These are phyloP conservation scores for Angomonas deanei DNA, from an alignment of 208 protist species.

Conservation along the genomic window DNA sequence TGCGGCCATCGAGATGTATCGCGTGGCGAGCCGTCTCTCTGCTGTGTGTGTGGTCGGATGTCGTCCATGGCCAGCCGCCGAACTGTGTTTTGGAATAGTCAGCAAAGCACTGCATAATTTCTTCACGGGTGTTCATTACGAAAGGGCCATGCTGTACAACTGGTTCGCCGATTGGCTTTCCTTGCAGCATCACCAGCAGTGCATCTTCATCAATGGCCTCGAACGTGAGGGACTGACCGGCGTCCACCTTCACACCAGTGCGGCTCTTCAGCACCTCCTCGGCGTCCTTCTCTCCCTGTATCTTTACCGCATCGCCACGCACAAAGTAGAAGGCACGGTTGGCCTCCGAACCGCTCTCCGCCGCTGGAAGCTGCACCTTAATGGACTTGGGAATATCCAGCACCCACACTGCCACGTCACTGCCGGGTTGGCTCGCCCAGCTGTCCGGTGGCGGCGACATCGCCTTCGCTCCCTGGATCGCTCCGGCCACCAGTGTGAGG, in stretches of 20 bases:
- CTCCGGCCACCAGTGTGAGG: slow-evolving; percentile 22
- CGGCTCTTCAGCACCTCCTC: slow-evolving; percentile 11
- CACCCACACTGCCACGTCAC: slow-evolving; percentile 46
- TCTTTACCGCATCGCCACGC: slow-evolving; percentile 10
- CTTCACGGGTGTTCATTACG: slow-evolving; percentile 91
- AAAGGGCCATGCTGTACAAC: slow-evolving; percentile 91
- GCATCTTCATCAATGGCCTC: slow-evolving; percentile 20
- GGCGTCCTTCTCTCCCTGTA: slow-evolving; percentile 1
- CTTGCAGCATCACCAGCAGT: slow-evolving; percentile 52
- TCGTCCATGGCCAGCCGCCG: slow-evolving; percentile 55
- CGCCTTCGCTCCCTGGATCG: slow-evolving; percentile 34
- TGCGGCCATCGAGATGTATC: slow-evolving; percentile 21
- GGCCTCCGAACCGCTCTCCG: slow-evolving; percentile 9
- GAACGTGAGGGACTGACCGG: slow-evolving; percentile 18
- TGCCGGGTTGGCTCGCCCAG: slow-evolving; percentile 30
- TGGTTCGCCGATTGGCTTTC: slow-evolving; percentile 75
- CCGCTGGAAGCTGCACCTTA: slow-evolving; percentile 25
- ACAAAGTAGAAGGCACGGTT: slow-evolving; percentile 46
- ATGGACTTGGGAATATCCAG: slow-evolving; percentile 22
- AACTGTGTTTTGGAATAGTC: slow-evolving; percentile 67
- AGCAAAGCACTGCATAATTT: slow-evolving; percentile 81
- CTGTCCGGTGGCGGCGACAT: slow-evolving; percentile 46
- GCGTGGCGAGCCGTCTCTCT: slow-evolving; percentile 35
- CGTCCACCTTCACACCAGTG: slow-evolving; percentile 21
- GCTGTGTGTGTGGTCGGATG: slow-evolving; percentile 33